These are phyloP conservation scores for Calonectria fujianensis DNA, from an alignment of 2,329 filamentous ascomycete genomes.

Conservation along the genomic window DNA sequence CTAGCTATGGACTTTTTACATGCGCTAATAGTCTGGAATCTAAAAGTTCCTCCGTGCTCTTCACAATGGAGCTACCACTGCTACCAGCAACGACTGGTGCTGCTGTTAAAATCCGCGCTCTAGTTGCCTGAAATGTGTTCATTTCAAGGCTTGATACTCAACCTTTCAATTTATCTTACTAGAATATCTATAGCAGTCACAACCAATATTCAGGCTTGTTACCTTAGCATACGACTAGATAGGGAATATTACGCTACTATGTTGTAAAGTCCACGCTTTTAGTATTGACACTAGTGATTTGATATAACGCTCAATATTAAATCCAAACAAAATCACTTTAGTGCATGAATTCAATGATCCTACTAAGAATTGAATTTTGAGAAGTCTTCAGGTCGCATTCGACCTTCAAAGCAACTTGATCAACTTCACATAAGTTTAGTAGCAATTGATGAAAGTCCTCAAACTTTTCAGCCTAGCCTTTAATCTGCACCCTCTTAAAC, in stretches of 20 bases:
- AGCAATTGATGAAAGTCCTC: neutral
- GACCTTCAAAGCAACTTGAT: neutral
- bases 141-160: neutral
- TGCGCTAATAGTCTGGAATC: neutral
- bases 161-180: neutral
- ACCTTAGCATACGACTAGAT: neutral
- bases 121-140: neutral
- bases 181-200: neutral
- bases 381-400: neutral
- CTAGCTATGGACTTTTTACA: neutral
- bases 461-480: neutral
- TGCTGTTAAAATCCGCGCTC: neutral
- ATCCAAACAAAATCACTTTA: neutral
- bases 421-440: neutral
- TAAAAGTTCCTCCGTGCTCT: neutral
- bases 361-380: neutral
- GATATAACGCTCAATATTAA: neutral
- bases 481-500: slow-evolving; percentile 18
- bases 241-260: neutral
- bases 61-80: slow-evolving; percentile 1
- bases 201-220: neutral
- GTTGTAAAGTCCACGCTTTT: neutral
- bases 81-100: neutral
- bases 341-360: neutral
- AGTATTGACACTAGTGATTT: neutral